Percentiles rank a stretch among this genome's conserved stretches.
These are phyloP conservation scores for Firmiana major DNA, from an alignment of 345 rosid species.

Conservation along the genomic window DNA sequence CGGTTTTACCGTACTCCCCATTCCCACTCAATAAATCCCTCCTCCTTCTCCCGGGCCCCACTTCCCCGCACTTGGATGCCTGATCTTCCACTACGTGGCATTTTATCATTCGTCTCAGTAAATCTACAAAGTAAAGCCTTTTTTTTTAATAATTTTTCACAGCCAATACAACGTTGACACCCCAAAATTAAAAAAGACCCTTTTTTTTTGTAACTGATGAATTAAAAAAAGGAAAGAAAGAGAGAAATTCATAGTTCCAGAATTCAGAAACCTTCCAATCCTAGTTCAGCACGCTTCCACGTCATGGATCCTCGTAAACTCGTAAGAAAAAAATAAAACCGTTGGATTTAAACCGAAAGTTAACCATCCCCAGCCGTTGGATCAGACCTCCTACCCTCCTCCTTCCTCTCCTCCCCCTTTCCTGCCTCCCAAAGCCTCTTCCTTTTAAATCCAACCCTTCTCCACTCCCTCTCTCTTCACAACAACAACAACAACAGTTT, in stretches of 20 bases:
- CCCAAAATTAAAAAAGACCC: too few species aligned
- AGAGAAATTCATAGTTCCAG: neutral
- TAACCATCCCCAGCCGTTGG: slow-evolving; percentile 28
- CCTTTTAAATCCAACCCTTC: slow-evolving; percentile 6
- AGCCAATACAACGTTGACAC: too few species aligned
- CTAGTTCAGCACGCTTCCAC: slow-evolving; percentile 4
- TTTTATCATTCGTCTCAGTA: too few species aligned
- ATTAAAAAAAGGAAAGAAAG: neutral
- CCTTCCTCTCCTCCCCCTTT: neutral
- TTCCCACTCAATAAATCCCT: too few species aligned
- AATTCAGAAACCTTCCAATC: neutral
- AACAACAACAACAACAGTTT: neutral
- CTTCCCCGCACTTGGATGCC: too few species aligned
- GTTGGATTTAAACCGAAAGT: slow-evolving; percentile 16
- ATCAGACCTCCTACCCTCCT: slow-evolving; percentile 3
- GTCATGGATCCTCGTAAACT: slow-evolving; percentile 31
- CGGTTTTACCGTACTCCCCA: too few species aligned
- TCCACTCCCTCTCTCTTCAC: neutral
- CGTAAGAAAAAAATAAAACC: neutral
- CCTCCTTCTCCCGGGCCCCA: too few species aligned
- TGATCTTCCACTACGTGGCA: too few species aligned
- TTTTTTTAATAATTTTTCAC: too few species aligned
- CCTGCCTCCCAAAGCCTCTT: slow-evolving; percentile 5
- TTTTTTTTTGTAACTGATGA: too few species aligned
- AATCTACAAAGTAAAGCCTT: too few species aligned